Conservation (phyloP, 1,284 basidiomycete species). For the Microbotryomycetes sp. region DNA sequence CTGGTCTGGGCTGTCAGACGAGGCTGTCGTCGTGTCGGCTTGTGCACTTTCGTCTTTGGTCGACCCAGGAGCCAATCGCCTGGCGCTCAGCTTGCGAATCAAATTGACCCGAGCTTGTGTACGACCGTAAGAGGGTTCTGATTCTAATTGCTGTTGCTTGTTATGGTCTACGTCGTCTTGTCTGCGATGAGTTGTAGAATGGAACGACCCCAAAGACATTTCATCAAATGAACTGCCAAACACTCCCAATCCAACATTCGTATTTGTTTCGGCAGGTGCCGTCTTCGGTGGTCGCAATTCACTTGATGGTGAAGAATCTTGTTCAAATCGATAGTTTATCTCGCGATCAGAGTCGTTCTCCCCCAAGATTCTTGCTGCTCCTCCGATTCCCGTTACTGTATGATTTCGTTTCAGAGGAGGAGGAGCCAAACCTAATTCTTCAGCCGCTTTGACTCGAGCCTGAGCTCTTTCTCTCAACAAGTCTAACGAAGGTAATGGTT, state of each 20-base stretch:
- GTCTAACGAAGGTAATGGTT: slow-evolving; percentile 25
- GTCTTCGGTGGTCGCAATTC: too few relatives aligned
- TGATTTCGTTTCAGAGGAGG: slow-evolving; percentile 15
- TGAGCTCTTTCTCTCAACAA: slow-evolving; percentile 25
- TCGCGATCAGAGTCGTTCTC: too few relatives aligned
- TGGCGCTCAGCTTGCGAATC: slow-evolving; percentile 35
- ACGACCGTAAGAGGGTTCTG: too few relatives aligned
- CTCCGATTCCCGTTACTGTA: slow-evolving; percentile 22
- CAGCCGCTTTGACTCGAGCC: slow-evolving; percentile 9
- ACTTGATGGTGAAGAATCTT: not conserved
- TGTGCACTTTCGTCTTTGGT: slow-evolving; percentile 16
- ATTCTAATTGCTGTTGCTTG: slow-evolving; percentile 3
- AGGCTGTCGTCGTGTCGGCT: not conserved
- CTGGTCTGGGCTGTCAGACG: not conserved
- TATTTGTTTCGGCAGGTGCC: too few relatives aligned
- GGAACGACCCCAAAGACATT: not conserved
- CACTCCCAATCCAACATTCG: not conserved
- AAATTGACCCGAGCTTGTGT: slow-evolving; percentile 34
- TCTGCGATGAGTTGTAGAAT: not conserved
- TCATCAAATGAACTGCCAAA: not conserved
- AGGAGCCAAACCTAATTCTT: not conserved
- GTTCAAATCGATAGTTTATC: too few relatives aligned
- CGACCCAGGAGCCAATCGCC: too few relatives aligned
- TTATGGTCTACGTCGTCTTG: not conserved
- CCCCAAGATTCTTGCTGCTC: not conserved